phyloP scores from a whole-genome alignment of 2,329 filamentous ascomycete species.

The Lasiodiplodia gonubiensis region DNA sequence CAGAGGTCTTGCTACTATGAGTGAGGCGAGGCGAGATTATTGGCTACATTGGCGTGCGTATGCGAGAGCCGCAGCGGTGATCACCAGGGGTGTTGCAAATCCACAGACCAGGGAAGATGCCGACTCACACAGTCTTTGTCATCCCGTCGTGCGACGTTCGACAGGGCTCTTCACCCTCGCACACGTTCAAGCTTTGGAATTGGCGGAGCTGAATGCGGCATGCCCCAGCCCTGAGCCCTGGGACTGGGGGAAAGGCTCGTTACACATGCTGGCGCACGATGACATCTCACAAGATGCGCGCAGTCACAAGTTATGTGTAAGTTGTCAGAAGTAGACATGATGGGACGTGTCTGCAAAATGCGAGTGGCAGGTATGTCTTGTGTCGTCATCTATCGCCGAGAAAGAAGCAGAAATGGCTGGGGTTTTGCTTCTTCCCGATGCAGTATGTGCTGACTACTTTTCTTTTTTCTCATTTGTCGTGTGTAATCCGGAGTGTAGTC shows the following conservation, averaged over 20 bases:
- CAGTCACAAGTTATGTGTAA: constrained; percentile 16
- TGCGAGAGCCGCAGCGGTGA: constrained; percentile 19
- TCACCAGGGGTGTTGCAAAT: constrained; percentile 1
- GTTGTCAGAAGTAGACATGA: not conserved
- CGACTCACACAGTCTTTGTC: not conserved
- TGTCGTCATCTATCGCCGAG: not conserved
- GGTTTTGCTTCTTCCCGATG: not conserved
- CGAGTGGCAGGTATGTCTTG: not conserved
- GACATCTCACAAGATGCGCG: constrained; percentile 17
- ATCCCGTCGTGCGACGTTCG: not conserved
- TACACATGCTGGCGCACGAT: constrained; percentile 13
- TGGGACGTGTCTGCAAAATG: not conserved
- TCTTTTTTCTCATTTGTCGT: constrained; percentile 2
- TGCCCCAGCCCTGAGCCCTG: not conserved
- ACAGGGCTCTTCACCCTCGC: not conserved
- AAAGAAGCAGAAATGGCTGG: not conserved
- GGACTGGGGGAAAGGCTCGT: not conserved
- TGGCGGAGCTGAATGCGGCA: constrained; percentile 18
- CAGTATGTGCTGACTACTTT: not conserved
- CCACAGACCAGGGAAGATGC: constrained; percentile 11
- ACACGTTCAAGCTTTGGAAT: constrained; percentile 14
- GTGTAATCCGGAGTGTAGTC: not conserved
- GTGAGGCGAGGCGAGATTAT: not conserved
- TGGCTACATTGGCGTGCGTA: not conserved
- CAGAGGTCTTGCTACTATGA: not conserved